Evolutionary conservation across 2,329 filamentous ascomycete species (phyloP).

Genomic region (Scolecobasidium constrictum): DNA sequence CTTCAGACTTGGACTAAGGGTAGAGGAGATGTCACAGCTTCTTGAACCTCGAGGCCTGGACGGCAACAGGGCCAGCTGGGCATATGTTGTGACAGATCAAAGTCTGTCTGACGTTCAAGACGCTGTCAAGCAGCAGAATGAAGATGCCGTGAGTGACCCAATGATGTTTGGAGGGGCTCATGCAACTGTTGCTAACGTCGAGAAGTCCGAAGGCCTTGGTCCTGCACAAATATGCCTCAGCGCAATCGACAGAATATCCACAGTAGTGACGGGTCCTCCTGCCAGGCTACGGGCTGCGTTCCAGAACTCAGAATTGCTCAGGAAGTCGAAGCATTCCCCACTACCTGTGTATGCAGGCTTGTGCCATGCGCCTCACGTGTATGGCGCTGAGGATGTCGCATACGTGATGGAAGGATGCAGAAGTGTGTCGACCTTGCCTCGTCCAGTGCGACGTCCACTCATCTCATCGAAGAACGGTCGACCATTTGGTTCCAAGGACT

Average conservation of each 20-base stretch:
- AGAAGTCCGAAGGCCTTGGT: background rate
- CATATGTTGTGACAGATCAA: background rate
- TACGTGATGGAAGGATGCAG: background rate
- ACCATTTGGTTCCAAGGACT: background rate
- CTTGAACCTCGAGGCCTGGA: background rate
- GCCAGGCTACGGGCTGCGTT: background rate
- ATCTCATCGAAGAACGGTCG: background rate
- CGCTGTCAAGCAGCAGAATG: background rate
- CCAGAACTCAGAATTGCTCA: background rate
- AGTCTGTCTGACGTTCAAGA: background rate
- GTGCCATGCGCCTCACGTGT: background rate
- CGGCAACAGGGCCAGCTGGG: background rate
- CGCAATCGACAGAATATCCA: background rate
- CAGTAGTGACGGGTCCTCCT: background rate
- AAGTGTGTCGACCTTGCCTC: background rate
- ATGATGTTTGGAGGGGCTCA: background rate
- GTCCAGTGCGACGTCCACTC: background rate
- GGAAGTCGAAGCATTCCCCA: background rate
- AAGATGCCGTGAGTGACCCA: background rate
- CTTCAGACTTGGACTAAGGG: conserved; percentile 22
- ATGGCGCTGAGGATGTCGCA: background rate
- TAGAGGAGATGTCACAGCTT: background rate
- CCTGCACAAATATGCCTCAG: background rate
- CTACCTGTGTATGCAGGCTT: background rate
- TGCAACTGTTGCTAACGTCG: background rate